Evolutionary conservation across 2,329 filamentous ascomycete genomes (phyloP), one percentile per base, ranked within the genome.

Genomic region (Didymosphaeria variabile): DNA sequence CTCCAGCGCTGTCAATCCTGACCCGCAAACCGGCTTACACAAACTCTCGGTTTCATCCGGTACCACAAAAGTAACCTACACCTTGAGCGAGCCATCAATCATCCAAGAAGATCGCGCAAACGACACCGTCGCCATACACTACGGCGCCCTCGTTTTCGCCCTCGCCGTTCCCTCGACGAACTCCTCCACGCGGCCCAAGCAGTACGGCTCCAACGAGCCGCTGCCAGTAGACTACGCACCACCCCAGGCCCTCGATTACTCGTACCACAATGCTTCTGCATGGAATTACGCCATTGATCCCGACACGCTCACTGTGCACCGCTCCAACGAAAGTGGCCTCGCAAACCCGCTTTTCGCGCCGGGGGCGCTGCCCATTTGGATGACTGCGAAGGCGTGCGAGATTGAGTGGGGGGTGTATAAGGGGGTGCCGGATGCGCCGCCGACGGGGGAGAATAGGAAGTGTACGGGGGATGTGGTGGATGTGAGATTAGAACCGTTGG

Each of bases 221-320:
- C 51, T 58, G 32, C 61, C 54, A 1, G 56, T 52, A 42, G 64
- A 66, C 44, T 51, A 46, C 54, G 57, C 62, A 1, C 72, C 77
- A 44, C 69, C 55, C 67, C 65, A 57, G 8, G 44, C 55, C 9
- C 31, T 32, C 6, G 55, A 57, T 49, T 50, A 57, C 9, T 65
- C 67, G 29, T 75, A 79, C 54, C 74, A 64, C 44, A 77, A 75
- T 31, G 68, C 68, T 5, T 66, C 70, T 7, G 66, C 70, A 1
- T 80, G 79, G 78, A 74, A 72, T 47, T 64, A 72, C 23, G 79
- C 77, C 23, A 76, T 80, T 53, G 78, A 80, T 61, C 71, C 75
- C 5, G 56, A 58, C 1, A 70, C 75, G 3, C 62, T 79, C n/a
- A 26, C 34, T 3, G 58, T 67, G 32, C 49, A 65, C 34, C 32